Percentiles rank a stretch among this genome's conserved stretches.
phyloP scores from a whole-genome alignment of 148 eudicot genomes.

The Chenopodium berlandieri region DNA sequence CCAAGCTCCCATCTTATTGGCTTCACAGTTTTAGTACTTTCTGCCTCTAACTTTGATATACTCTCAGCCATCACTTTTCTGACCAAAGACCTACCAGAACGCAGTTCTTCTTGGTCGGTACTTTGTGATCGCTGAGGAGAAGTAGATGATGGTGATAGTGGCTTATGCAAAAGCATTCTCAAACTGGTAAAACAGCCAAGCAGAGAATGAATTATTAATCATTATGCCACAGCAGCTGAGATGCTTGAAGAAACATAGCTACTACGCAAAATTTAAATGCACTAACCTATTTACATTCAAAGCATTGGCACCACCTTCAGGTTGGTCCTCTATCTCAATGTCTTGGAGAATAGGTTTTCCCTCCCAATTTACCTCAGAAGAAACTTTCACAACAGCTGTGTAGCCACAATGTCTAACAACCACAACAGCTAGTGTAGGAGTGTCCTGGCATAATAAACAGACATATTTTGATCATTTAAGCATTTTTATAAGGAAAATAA shows the following conservation, averaged over 20 bases:
- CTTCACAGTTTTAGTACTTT: slow-evolving; percentile 39
- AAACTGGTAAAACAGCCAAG: slow-evolving; percentile 43
- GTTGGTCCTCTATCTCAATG: slow-evolving; percentile 84
- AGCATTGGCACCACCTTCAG: slow-evolving; percentile 94
- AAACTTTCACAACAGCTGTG: slow-evolving; percentile 75
- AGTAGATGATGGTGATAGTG: slow-evolving; percentile 48
- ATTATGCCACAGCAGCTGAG: not conserved
- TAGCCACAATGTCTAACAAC: slow-evolving; percentile 87
- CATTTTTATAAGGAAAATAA: not conserved
- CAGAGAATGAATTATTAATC: not conserved
- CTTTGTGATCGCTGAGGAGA: slow-evolving; percentile 49
- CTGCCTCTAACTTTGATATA: slow-evolving; percentile 52
- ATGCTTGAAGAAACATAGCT: not conserved
- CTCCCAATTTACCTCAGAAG: slow-evolving; percentile 54
- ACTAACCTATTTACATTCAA: slow-evolving; percentile 86
- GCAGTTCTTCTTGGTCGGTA: slow-evolving; percentile 52
- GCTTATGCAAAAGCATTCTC: slow-evolving; percentile 79
- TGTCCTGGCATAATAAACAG: slow-evolving; percentile 53
- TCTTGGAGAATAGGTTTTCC: slow-evolving; percentile 57
- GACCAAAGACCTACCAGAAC: slow-evolving; percentile 46
- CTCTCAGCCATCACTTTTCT: slow-evolving; percentile 61
- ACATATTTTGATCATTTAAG: slow-evolving; percentile 10
- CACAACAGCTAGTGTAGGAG: slow-evolving; percentile 80
- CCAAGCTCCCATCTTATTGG: slow-evolving; percentile 95
- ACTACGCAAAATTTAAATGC: slow-evolving; percentile 1